Percentiles rank a stretch among this genome's conserved stretches.
Evolutionary conservation across 345 rosid genomes (phyloP).

Genomic region (Aquilaria yunnanensis): DNA sequence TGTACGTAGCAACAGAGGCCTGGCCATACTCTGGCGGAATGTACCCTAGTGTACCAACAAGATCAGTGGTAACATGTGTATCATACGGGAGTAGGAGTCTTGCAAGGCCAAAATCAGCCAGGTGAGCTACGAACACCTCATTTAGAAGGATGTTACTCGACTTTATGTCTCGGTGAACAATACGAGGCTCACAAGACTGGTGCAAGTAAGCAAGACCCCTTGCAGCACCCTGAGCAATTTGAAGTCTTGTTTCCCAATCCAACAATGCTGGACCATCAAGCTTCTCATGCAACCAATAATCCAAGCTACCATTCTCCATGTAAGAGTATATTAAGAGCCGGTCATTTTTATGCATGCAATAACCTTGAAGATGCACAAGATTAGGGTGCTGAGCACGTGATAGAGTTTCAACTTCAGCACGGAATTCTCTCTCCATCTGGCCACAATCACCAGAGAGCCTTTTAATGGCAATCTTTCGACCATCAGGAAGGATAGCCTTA

Average conservation of each 20-base stretch:
- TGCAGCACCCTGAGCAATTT: slow-evolving; percentile 68
- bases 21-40: slow-evolving; percentile 90
- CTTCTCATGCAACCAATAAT: slow-evolving; percentile 84
- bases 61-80: slow-evolving; percentile 80
- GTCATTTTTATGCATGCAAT: slow-evolving; percentile 48
- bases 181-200: slow-evolving; percentile 74
- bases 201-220: slow-evolving; percentile 70
- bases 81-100: slow-evolving; percentile 67
- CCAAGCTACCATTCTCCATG: slow-evolving; percentile 91
- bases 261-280: slow-evolving; percentile 54
- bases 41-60: slow-evolving; percentile 85
- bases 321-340: slow-evolving; percentile 75
- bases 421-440: slow-evolving; percentile 81
- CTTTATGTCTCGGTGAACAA: slow-evolving; percentile 78
- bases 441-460: slow-evolving; percentile 81
- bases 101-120: slow-evolving; percentile 91
- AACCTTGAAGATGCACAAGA: slow-evolving; percentile 78
- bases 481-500: slow-evolving; percentile 62
- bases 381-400: slow-evolving; percentile 86
- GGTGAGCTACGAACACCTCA: slow-evolving; percentile 66
- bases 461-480: slow-evolving; percentile 66
- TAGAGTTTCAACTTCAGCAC: slow-evolving; percentile 83
- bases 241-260: slow-evolving; percentile 61
- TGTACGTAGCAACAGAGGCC: slow-evolving; percentile 77
- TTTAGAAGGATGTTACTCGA: slow-evolving; percentile 82